phyloP scores from a whole-genome alignment of 1,284 basidiomycete genomes.

The Malassezia arunalokei region DNA sequence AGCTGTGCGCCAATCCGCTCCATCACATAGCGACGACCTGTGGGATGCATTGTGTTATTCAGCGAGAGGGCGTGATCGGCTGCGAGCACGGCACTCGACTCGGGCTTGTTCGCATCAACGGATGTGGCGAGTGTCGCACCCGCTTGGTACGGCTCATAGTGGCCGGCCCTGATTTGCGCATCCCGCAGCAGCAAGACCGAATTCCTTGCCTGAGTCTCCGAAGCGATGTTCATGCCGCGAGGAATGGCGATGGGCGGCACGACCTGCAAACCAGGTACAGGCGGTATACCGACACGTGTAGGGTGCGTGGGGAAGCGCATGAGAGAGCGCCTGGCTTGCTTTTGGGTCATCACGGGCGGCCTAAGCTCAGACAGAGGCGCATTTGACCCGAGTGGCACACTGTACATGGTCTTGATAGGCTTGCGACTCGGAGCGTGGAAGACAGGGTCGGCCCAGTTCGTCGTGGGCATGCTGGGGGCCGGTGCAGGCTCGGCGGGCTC shows the following conservation, averaged over 20 bases:
- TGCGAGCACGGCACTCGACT: neutral
- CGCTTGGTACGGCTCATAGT: constrained; percentile 10
- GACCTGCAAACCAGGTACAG: neutral
- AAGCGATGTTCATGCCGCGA: neutral
- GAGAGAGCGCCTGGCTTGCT: constrained; percentile 1
- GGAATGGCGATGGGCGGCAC: constrained; percentile 14
- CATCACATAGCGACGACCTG: constrained; percentile 9
- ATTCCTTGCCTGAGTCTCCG: neutral
- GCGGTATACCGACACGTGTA: neutral
- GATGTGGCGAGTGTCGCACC: neutral
- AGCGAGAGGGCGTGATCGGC: constrained; percentile 11
- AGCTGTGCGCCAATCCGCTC: constrained; percentile 9
- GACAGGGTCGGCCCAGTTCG: constrained; percentile 7
- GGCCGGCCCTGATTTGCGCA: constrained; percentile 6
- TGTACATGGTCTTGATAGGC: neutral
- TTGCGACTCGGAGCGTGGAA: constrained; percentile 7
- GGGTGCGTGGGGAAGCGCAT: constrained; percentile 6
- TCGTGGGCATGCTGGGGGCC: neutral
- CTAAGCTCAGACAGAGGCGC: neutral
- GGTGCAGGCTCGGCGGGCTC: neutral
- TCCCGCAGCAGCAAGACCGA: neutral
- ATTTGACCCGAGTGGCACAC: neutral
- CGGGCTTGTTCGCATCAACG: neutral
- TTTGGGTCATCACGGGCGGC: neutral
- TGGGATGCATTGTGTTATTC: constrained; percentile 10